phyloP scores from a whole-genome alignment of 768 basidiomycete species.

The Boletellus ananiceps region DNA sequence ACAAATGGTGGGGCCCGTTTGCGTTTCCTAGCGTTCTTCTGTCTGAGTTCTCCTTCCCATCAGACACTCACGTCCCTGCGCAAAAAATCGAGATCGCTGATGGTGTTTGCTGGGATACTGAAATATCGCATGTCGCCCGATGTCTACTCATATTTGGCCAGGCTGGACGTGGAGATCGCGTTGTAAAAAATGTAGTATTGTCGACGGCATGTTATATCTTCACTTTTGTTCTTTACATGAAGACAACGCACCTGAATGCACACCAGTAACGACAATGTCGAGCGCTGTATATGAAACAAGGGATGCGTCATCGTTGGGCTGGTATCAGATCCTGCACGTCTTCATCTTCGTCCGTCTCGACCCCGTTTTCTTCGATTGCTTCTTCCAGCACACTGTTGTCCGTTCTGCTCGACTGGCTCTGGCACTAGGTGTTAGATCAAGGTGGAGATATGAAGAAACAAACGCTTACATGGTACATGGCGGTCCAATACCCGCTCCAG shows the following conservation, averaged over 20 bases:
- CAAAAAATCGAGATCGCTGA: conserved; percentile 79
- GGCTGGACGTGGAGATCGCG: conserved; percentile 82
- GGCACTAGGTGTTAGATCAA: conserved; percentile 27
- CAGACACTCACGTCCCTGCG: conserved; percentile 61
- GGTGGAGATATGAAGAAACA: not conserved
- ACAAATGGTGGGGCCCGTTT: conserved; percentile 55
- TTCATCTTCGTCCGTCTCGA: conserved; percentile 19
- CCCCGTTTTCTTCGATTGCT: conserved; percentile 28
- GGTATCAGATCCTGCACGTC: conserved; percentile 25
- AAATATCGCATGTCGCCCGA: conserved; percentile 89
- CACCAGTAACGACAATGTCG: not conserved
- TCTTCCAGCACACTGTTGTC: conserved; percentile 24
- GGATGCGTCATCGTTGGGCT: conserved; percentile 23
- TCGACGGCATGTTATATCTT: not conserved
- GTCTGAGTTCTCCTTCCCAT: conserved; percentile 23
- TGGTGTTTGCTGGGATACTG: conserved; percentile 84
- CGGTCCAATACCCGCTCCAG: conserved; percentile 87
- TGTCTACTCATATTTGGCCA: conserved; percentile 82
- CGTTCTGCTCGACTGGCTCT: conserved; percentile 21
- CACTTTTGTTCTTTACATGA: not conserved
- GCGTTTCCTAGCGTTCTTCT: conserved; percentile 13
- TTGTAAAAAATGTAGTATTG: conserved; percentile 36
- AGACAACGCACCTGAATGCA: conserved; percentile 17
- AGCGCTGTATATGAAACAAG: not conserved
- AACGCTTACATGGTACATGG: conserved; percentile 66